Evolutionary conservation across 106 monocot species (phyloP).

Genomic region (Gastrodia elata): DNA sequence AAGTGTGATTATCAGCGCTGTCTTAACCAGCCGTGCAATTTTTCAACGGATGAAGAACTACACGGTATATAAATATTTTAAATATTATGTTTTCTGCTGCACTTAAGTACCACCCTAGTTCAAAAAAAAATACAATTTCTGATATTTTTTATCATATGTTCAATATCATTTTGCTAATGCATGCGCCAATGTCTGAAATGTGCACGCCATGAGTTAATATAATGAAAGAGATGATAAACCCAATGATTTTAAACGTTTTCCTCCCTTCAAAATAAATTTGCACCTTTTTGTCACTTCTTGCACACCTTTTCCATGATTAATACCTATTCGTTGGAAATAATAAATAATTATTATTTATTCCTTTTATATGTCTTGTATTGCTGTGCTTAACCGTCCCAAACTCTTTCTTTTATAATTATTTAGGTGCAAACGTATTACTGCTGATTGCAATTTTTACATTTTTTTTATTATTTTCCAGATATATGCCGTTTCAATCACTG

Average conservation of each 20-base stretch:
- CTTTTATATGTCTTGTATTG: neutral
- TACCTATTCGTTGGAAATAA: neutral
- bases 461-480: conserved; percentile 28
- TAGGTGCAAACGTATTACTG: neutral
- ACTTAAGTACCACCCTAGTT: neutral
- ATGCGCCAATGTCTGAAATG: neutral
- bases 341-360: neutral
- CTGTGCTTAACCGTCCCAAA: too few species aligned
- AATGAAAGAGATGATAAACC: neutral
- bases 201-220: neutral
- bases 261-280: too few species aligned
- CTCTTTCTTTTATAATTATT: neutral
- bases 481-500: conserved; percentile 75
- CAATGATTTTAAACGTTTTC: neutral
- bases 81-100: neutral
- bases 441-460: neutral
- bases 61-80: conserved; percentile 24
- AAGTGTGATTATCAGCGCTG: conserved; percentile 74
- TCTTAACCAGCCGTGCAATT: conserved; percentile 68
- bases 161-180: neutral
- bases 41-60: conserved; percentile 91
- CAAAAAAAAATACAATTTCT: neutral
- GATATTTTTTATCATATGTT: neutral
- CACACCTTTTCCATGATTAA: too few species aligned
- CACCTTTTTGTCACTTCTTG: too few species aligned